phyloP scores from a whole-genome alignment of 2,329 filamentous ascomycete species.

The Xylaria polymorpha region DNA sequence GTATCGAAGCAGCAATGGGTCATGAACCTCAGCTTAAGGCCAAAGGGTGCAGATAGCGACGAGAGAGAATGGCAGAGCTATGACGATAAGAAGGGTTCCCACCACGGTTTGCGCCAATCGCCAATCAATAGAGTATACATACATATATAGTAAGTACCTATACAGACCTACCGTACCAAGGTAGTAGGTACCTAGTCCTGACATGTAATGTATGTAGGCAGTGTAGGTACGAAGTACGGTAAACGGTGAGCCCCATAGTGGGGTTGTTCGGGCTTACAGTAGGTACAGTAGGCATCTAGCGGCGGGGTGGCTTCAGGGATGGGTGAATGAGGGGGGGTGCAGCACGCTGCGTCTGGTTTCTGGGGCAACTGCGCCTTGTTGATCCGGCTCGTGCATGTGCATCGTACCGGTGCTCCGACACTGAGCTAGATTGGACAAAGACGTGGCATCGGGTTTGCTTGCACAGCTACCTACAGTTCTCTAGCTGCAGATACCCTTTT shows the following conservation, averaged over 20 bases:
- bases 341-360: constrained; percentile 28
- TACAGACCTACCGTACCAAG: too few relatives aligned
- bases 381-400: constrained; percentile 28
- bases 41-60: not conserved
- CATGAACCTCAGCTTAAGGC: not conserved
- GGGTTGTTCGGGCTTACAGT: constrained; percentile 16
- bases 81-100: constrained; percentile 25
- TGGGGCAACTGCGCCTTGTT: constrained; percentile 40
- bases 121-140: too few relatives aligned
- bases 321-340: constrained; percentile 16
- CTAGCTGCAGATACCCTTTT: constrained; percentile 14
- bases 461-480: constrained; percentile 1
- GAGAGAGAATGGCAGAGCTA: not conserved
- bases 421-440: not conserved
- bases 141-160: too few relatives aligned
- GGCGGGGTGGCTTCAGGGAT: constrained; percentile 27
- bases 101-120: not conserved
- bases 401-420: constrained; percentile 8
- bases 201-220: too few relatives aligned
- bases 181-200: too few relatives aligned
- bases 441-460: constrained; percentile 20
- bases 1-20: not conserved
- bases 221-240: not conserved
- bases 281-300: constrained; percentile 10
- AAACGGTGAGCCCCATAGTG: constrained; percentile 21